These are phyloP conservation scores for Mycena albidolilacea DNA, from an alignment of 768 basidiomycete species.

Conservation along the genomic window DNA sequence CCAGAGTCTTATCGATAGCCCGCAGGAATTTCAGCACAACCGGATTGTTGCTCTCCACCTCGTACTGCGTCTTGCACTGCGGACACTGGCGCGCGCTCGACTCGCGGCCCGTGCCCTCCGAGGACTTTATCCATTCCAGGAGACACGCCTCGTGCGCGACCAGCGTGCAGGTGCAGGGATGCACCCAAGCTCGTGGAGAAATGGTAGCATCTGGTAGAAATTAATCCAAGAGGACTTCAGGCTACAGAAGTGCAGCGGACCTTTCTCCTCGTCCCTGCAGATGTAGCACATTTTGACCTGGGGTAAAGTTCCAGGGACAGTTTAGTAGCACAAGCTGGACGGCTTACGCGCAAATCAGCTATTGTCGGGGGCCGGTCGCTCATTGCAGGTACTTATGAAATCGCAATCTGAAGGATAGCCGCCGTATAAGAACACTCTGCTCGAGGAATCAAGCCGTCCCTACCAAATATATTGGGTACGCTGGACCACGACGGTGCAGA, in stretches of 20 bases:
- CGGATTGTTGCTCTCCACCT: slow-evolving; percentile 77
- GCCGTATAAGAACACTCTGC: no score
- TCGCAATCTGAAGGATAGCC: no score
- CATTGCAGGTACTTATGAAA: not conserved
- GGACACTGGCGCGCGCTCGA: slow-evolving; percentile 85
- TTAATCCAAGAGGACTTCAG: slow-evolving; percentile 37
- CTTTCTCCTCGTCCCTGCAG: slow-evolving; percentile 67
- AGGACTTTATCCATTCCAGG: slow-evolving; percentile 83
- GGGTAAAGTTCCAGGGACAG: not conserved
- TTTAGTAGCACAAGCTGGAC: not conserved
- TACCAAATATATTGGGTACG: no score
- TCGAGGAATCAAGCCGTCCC: no score
- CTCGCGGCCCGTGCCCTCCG: slow-evolving; percentile 71
- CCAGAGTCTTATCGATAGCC: slow-evolving; percentile 67
- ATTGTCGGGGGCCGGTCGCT: slow-evolving; percentile 37
- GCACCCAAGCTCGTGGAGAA: slow-evolving; percentile 76
- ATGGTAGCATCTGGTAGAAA: slow-evolving; percentile 52
- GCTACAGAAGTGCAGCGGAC: slow-evolving; percentile 1
- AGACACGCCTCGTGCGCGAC: slow-evolving; percentile 87
- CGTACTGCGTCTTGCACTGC: slow-evolving; percentile 78
- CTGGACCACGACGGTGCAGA: no score
- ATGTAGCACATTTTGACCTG: slow-evolving; percentile 87
- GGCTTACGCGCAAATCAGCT: slow-evolving; percentile 35
- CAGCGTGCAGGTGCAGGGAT: slow-evolving; percentile 86
- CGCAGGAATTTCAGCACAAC: slow-evolving; percentile 64